Evolutionary conservation across 306 rosid species (phyloP).

Genomic region (cucumber (Cucumis sativus)): Cucumber_9930_V3 NC_026655.2:15851001-15851500

Average conservation of each 20-base stretch:
- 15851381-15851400: neutral
- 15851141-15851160: neutral
- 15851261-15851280: neutral
- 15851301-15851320: neutral
- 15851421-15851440: too few relatives aligned
- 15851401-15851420: too few relatives aligned
- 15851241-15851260: neutral
- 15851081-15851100: conserved; percentile 13
- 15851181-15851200: neutral
- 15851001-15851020: conserved; percentile 55
- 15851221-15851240: neutral
- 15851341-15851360: neutral
- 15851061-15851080: conserved; percentile 20
- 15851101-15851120: neutral
- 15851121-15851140: neutral
- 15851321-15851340: neutral
- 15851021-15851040: conserved; percentile 25
- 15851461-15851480: too few relatives aligned
- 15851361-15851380: neutral
- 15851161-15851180: neutral
- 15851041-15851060: conserved; percentile 16
- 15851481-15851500: neutral
- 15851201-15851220: neutral
- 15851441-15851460: too few relatives aligned
- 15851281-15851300: neutral